phyloP scores from a whole-genome alignment of 495 filamentous ascomycete species.

The Aspergillus funiculosus region DNA sequence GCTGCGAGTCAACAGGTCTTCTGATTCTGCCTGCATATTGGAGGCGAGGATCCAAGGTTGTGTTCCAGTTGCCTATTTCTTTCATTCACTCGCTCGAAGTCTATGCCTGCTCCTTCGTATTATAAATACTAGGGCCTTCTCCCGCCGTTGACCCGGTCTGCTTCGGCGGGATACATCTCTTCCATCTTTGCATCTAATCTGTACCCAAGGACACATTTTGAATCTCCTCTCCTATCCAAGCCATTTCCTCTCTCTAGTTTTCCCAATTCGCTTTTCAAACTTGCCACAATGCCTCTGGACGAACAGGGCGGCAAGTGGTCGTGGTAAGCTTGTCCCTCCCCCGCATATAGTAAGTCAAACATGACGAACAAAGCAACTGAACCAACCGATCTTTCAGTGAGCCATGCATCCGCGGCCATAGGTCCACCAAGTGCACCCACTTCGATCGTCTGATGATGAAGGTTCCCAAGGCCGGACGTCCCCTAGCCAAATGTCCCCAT shows the following conservation, averaged over 20 bases:
- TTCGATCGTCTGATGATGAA: conserved; percentile 67
- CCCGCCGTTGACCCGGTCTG: too few species aligned
- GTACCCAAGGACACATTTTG: neutral
- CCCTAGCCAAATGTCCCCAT: conserved; percentile 71
- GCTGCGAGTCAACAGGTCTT: neutral
- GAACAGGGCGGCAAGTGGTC: conserved; percentile 48
- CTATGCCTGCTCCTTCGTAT: neutral
- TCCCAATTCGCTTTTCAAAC: too few species aligned
- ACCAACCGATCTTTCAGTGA: conserved; percentile 44
- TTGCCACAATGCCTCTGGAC: conserved; percentile 41
- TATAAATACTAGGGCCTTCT: neutral
- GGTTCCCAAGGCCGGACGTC: conserved; percentile 75
- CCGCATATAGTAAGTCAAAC: neutral
- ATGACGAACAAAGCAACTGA: neutral
- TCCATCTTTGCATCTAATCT: conserved; percentile 3
- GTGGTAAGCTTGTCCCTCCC: conserved; percentile 36
- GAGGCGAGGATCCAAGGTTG: too few species aligned
- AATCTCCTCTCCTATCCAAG: neutral
- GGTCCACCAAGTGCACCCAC: conserved; percentile 79
- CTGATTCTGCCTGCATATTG: too few species aligned
- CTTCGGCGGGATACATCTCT: neutral
- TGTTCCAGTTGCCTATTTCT: too few species aligned
- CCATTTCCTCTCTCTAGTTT: neutral
- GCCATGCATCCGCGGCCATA: conserved; percentile 80
- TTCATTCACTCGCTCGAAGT: neutral